phyloP scores from a whole-genome alignment of 2,329 filamentous ascomycete species.

The Ambrosiella cleistominuta region DNA sequence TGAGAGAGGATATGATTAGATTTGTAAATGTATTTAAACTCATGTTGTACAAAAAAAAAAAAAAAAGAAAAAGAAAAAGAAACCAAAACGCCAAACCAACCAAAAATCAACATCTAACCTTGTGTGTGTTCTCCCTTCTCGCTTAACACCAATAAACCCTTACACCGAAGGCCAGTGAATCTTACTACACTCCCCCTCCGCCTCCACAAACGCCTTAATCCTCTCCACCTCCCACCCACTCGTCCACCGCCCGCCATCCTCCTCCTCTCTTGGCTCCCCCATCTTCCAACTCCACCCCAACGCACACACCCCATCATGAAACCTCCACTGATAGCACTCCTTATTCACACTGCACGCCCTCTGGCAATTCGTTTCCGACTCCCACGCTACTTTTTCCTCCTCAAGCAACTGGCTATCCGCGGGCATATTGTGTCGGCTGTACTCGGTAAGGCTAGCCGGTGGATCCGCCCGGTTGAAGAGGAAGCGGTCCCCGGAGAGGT shows the following conservation, averaged over 20 bases:
- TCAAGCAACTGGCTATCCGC: conserved; percentile 20
- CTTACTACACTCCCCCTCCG: conserved; percentile 21
- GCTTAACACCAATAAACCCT: background rate
- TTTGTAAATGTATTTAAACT: background rate
- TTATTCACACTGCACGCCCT: conserved; percentile 24
- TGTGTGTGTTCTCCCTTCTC: background rate
- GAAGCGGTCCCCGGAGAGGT: conserved; percentile 27
- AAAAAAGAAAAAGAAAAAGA: background rate
- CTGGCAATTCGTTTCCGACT: conserved; percentile 26
- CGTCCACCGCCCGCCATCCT: conserved; percentile 19
- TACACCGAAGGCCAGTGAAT: conserved; percentile 19
- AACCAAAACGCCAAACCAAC: background rate
- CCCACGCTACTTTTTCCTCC: conserved; percentile 25
- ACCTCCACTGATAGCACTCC: conserved; percentile 27
- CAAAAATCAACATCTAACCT: background rate
- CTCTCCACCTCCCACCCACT: conserved; percentile 27
- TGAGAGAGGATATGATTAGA: background rate
- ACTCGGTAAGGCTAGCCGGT: conserved; percentile 19
- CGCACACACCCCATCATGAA: conserved; percentile 23
- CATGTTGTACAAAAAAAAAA: background rate
- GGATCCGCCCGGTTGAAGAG: conserved; percentile 22
- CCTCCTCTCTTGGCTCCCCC: conserved; percentile 22
- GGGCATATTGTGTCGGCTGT: conserved; percentile 16
- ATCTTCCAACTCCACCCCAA: conserved; percentile 22
- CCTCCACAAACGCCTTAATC: conserved; percentile 22